Evolutionary conservation across 768 basidiomycete species (phyloP).

Genomic region (Serendipita sp.): DNA sequence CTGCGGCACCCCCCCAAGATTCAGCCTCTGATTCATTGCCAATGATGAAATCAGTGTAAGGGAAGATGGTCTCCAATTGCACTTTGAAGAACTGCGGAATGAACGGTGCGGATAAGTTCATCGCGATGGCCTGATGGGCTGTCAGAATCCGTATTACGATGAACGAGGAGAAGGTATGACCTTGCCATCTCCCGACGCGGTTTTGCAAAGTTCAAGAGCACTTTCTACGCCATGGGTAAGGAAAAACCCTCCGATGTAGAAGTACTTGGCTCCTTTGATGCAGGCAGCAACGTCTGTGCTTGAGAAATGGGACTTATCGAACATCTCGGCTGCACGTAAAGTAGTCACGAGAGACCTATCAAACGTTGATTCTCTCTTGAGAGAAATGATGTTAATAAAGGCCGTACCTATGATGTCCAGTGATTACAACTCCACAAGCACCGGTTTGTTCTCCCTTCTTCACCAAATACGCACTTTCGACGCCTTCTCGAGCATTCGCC

Average conservation of each 20-base stretch:
- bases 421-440: constrained; percentile 91
- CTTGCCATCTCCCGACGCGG: constrained; percentile 62
- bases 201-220: constrained; percentile 57
- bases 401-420: constrained; percentile 69
- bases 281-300: constrained; percentile 59
- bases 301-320: constrained; percentile 62
- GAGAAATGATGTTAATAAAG: not conserved
- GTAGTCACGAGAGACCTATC: constrained; percentile 81
- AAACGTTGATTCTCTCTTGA: not conserved
- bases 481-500: constrained; percentile 85
- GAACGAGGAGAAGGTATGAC: constrained; percentile 20
- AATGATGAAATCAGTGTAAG: constrained; percentile 77
- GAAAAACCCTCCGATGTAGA: constrained; percentile 96
- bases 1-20: constrained; percentile 61
- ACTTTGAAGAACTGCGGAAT: constrained; percentile 83
- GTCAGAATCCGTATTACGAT: not conserved
- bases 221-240: constrained; percentile 76
- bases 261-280: constrained; percentile 65
- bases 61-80: constrained; percentile 66
- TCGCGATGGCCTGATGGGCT: constrained; percentile 49
- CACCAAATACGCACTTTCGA: constrained; percentile 78
- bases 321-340: constrained; percentile 79
- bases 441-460: constrained; percentile 79
- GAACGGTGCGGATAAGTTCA: constrained; percentile 97
- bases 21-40: constrained; percentile 95